Base-by-base conservation (phyloP, 441 rosid genomes). In the Pelargonium myrrhifolium region DNA sequence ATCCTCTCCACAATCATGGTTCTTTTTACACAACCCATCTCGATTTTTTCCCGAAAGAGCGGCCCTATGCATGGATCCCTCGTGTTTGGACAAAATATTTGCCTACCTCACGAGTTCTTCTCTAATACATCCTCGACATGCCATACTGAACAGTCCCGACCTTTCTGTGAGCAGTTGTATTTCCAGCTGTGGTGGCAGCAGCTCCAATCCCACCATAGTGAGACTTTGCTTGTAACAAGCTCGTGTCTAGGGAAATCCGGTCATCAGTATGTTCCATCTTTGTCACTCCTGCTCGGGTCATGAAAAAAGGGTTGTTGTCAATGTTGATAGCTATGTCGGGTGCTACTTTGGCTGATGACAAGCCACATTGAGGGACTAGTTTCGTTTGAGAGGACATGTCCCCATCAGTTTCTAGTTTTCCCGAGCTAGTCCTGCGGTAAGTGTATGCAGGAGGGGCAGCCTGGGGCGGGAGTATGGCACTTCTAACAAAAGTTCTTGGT, bases 251-350 rank as follows among this genome's bases (percentile, higher is more conserved):
- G 26, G 83, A 60, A n/a, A 85, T 75, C 66, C 85, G 74, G 43
- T 87, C 85, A 4, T 86, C 86, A 2, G 72, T 67, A 62, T 72
- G 82, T 37, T 89, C 98, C 24, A 67, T 82, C 79, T 83, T 84
- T 66, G 71, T 76, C 68, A 77, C 82, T 72, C 92, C 93, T 0
- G 74, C 82, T 67, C 89, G 75, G 8, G 89, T 81, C 92, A 84
- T 84, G 67, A 89, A 86, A 76, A 86, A 88, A 0, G 96, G 96
- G 79, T 90, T 87, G 65, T 82, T 68, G 69, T 93, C 96, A 1
- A 92, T 92, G 72, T 85, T 80, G 77, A 93, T 84, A 64, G 93
- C 90, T 43, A 89, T 76, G 3, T 90, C 97, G 14, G 89, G 88
- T 2, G 81, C 79, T 22, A 76, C 76, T 81, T 87, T 88, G n/a